Evolutionary conservation across 2,329 filamentous ascomycete species (phyloP), one percentile per base, ranked within the genome.

Genomic region (Fusarium tjaetaba): DNA sequence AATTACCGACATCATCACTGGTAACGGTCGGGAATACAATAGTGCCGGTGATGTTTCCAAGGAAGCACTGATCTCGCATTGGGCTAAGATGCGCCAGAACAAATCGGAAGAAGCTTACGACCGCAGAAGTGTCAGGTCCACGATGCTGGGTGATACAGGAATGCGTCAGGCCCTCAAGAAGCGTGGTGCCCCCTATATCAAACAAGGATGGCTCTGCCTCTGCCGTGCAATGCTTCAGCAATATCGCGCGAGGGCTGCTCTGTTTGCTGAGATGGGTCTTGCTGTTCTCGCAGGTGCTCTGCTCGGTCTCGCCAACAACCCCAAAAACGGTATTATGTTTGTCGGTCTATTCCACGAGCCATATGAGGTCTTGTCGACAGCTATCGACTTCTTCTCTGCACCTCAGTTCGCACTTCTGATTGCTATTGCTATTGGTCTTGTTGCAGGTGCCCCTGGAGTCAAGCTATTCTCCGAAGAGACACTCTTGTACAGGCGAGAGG

Each of bases 1-100:
- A 2, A 84, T 91, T 30, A 89, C 89, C n/a, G 89, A 91, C 60
- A 90, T 91, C 71, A 87, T 90, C 73, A 88, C 88, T 0, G 88
- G 88, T 7, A 87, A 89, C 70, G 88, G 88, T 2, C 80, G 84
- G 20, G 77, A 82, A 18, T 89, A 90, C 79, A 87, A 88, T 70
- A 73, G 68, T 7, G 76, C 75, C 0, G 86, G 85, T 9, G 85
- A 88, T 43, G 82, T 86, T 34, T 84, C 83, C 39, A 86, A 86
- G 36, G 82, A 86, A n/a, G 75, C 81, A 14, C 81, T 90, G 32
- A 88, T 89, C 32, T 80, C 84, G 0, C 77, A 87, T 73, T 90
- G 87, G 88, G 73, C 76, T 2, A 65, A 70, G n/a, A 81, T 77
- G 4, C 79, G 78, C 2, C 68, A 80, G 34, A 39, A 46, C 41